Evolutionary conservation across 2,329 filamentous ascomycete species (phyloP), one percentile per base, ranked within the genome.

Genomic region (Colletotrichum ledebouriae): DNA sequence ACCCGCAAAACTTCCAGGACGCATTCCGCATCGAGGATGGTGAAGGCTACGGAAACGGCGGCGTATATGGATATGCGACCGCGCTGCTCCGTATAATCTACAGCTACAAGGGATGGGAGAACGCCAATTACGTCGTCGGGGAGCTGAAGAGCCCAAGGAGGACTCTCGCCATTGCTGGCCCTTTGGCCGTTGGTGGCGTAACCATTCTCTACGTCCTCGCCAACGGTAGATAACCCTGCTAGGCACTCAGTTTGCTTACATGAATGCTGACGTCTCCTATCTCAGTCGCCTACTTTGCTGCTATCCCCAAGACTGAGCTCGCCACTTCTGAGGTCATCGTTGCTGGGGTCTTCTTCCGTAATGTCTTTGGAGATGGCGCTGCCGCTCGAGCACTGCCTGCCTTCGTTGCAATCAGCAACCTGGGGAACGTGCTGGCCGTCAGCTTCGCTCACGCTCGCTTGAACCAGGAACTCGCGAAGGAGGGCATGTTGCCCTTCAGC

Each of bases 391-490:
- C 79, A 34, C 75, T 88, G 9, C 85, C 85, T 0, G 86, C 83
- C 0, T 87, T 90, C 59, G 87, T 90, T 1, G 87, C 87, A 0
- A 74, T 90, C 39, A 89, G 85, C 58, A 88, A 88, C 70, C 73
- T 90, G 55, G 89, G 88, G 6, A 90, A 90, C 59, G 86, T 91
- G 0, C 78, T 90, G 9, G 86, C 86, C 20, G 84, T 89, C 52
- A 87, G 83, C 66, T 90, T 90, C 71, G 83, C 86, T 0, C 86
- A 89, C 60, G 79, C 87, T 0, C 82, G 88, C 1, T 72, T 90
- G 10, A 89, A 88, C 71, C 87, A 90, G 71, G 90, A 92, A 75
- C 81, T 93, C 50, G 91, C 87, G 1, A 91, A 91, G 73, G 90
- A 93, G 73, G 90, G 90, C 0, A 80, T 93, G 5, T 74, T 93